Base-by-base conservation (phyloP, 78 protist genomes). In the Cavenderia fasciculata region DNA sequence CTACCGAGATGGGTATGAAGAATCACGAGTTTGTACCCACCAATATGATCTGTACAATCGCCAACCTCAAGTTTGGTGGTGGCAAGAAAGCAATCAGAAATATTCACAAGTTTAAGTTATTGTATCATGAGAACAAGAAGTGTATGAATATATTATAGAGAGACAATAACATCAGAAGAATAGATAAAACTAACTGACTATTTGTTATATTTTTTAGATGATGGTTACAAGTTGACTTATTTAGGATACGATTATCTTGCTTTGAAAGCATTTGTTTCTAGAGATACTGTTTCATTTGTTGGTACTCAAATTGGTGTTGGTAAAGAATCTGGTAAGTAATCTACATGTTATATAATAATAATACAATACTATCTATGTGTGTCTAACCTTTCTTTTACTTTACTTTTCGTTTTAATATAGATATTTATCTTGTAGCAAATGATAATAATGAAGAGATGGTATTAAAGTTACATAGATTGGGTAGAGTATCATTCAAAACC, bases 281-380 rank as follows among this genome's bases (percentile, higher is more conserved):
- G 98, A 31, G 96, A 93, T 4, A 25, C 43, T 6, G 33, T 97
- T 16, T 18, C 63, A 38, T 77, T 86, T 23, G 96, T 98, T n/a
- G 99, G 98, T 31, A 74, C 49, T 38, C 95, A 97, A 57, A 77
- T 99, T 59, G 99, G 99, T 43, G 99, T 97, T 5, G 99, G 99
- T 43, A 99, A 99, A 76, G 99, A 99, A 66, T 96, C 99, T 0
- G 99, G 94, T 71, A 72, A 36, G 49, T 93, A 5, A 1, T 0
- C 21, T 31, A 72, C 41, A 11, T 11, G 12, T 2, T 19, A 34
- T 10, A 36, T 2, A 16, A 59, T 25, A 57, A 23, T 79, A 31
- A 4, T 8, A n/a, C 61, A 19, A 25, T 19, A 25, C 27, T 25
- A 56, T 56, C 7, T 19, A 19, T 25, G 14, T 5, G 5, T 6